Evolutionary conservation across 345 rosid species (phyloP).

Genomic region (Laguncularia racemosa): DNA sequence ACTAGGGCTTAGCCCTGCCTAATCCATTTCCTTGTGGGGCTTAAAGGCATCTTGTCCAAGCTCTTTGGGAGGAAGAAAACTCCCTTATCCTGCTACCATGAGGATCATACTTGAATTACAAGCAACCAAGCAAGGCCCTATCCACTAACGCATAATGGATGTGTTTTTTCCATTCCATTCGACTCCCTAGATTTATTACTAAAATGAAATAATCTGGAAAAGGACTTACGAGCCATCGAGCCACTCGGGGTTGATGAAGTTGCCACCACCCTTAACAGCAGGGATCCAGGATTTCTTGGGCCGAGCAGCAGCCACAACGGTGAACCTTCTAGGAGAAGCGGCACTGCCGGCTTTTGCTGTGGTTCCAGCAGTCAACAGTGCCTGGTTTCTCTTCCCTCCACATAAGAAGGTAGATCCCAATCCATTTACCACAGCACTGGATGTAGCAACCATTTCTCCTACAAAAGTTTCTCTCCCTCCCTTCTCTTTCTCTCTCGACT

Average conservation of each 20-base stretch:
- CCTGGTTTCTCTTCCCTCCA: constrained; percentile 39
- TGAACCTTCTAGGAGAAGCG: constrained; percentile 27
- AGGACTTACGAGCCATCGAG: constrained; percentile 98
- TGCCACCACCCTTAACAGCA: constrained; percentile 80
- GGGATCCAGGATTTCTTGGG: constrained; percentile 97
- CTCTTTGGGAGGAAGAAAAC: no score
- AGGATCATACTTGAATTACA: no score
- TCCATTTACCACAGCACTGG: constrained; percentile 72
- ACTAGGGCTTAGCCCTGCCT: no score
- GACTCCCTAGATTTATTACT: no score
- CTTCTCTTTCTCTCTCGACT: constrained; percentile 2
- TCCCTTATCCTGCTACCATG: no score
- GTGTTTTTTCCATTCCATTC: no score
- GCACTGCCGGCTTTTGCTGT: constrained; percentile 16
- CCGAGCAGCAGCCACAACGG: constrained; percentile 44
- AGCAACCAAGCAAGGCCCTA: no score
- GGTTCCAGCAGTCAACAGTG: constrained; percentile 20
- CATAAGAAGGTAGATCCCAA: constrained; percentile 70
- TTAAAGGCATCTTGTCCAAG: no score
- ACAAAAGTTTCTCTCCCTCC: neutral
- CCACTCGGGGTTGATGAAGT: constrained; percentile 89
- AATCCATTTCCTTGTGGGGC: no score
- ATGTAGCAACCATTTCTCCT: constrained; percentile 48
- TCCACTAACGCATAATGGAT: no score
- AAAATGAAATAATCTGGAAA: neutral